Evolutionary conservation across 306 rosid species (phyloP), one percentile per base, ranked within the genome.

Genomic region (Prunus dulcis): DNA sequence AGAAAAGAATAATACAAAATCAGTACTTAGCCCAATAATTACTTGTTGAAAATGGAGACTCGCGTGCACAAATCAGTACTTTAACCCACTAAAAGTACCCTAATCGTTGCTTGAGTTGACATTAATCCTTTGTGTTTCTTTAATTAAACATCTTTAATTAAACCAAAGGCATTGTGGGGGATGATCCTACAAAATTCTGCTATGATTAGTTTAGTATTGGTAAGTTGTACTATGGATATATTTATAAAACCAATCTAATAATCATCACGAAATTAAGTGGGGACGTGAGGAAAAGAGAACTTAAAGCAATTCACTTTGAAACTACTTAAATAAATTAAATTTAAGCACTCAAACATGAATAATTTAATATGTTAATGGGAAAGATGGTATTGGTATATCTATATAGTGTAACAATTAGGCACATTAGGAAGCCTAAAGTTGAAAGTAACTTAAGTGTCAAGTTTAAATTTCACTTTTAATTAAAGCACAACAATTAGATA

Each of bases 261-360:
- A 64, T 64, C 93, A 88, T 86, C 82, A 71, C 77, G 73, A 67
- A 83, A 82, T 60, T 81, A 57, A 86, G 93, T 90, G 96, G 89
- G 85, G 69, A 64, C 78, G 19, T 49, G 73, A 78, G 70, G 61
- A 67, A 45, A 68, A 71, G 58, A 60, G 55, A 78, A 69, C 61
- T 66, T 47, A 65, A 78, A 85, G 77, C 67, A 73, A 50, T 32
- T 84, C 67, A 46, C 90, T 81, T 77, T 75, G 66, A 80, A 86
- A 86, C 74, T 84, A 80, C 82, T 78, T 80, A 69, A 80, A 76
- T 67, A 50, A 43, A 43, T n/a, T 80, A 72, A 72, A 34, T 51
- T 64, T 56, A 71, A 78, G 81, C 83, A 84, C 84, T 84, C 61
- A 68, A 45, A 62, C 27, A 76, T 81, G 52, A 79, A 63, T 72